Conservation (phyloP, 2,329 filamentous ascomycete genomes). For the Xylaria digitata region DNA sequence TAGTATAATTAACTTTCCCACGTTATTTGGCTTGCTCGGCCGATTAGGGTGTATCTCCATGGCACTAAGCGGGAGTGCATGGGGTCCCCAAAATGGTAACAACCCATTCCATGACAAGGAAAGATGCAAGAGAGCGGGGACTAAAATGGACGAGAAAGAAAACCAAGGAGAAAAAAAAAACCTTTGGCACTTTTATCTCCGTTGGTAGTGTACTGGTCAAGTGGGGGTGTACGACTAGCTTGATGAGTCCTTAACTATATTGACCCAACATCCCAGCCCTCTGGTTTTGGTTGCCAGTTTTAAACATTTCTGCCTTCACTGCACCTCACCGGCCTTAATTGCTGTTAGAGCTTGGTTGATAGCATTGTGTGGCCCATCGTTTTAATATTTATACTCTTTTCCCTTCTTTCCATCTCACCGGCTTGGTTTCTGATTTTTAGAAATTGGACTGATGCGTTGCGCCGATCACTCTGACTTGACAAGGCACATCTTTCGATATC, state of each 20-base stretch:
- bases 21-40: not conserved
- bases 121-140: constrained; percentile 28
- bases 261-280: constrained; percentile 11
- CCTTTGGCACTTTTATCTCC: constrained; percentile 19
- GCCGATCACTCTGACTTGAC: not conserved
- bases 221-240: constrained; percentile 14
- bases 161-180: not conserved
- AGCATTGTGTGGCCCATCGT: not conserved
- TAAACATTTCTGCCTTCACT: not conserved
- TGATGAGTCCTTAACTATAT: constrained; percentile 27
- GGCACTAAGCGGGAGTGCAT: too few relatives aligned
- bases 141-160: not conserved
- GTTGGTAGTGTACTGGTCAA: not conserved
- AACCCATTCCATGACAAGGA: constrained; percentile 9
- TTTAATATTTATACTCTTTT: not conserved
- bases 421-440: constrained; percentile 3
- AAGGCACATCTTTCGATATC: not conserved
- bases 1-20: not conserved
- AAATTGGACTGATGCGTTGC: not conserved
- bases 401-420: not conserved
- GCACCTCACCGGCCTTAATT: not conserved
- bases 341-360: constrained; percentile 7
- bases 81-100: constrained; percentile 11
- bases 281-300: not conserved
- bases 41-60: not conserved